Evolutionary conservation across 2,329 filamentous ascomycete genomes (phyloP), one percentile per base, ranked within the genome.

Genomic region (Pseudogymnoascus sp.): DNA sequence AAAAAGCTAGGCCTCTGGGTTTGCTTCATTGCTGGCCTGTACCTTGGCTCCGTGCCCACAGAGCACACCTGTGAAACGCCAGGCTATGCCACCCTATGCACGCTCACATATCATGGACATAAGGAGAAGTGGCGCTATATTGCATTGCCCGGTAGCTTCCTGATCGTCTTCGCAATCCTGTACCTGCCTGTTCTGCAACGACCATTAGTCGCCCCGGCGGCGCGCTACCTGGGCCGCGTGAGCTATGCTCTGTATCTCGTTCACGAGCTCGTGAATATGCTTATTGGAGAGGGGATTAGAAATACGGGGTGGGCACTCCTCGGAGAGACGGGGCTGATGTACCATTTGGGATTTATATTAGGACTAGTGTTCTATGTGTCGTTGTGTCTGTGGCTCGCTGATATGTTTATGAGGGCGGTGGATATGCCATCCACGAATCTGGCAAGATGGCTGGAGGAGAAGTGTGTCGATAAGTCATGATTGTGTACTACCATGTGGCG

Each of bases 161-260:
- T 55, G 8, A 55, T 55, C 5, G 13, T 55, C 12, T 12, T 55
- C 5, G n/a, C n/a, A n/a, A 55, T 55, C 5, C 15, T 55, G 15
- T 55, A 55, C 13, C 48, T 55, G 9, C 48, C 48, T 35, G 13
- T 55, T 55, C 48, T 55, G 12, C 48, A 55, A 33, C 48, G 48
- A 29, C 48, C 48, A 29, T 55, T 55, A 33, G 48, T 55, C 29
- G n/a, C 29, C 48, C 48, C 48, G 48, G 27, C 29, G 48, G 48
- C 48, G 29, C 85, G 86, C 68, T 86, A 85, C 64, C 77, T 88
- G 2, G 86, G 85, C 0, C 79, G 81, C 55, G 78, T 88, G 61
- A 87, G 84, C 0, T 89, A 81, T 69, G 77, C 81, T 1, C 74
- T 89, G 8, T 89, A 89, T 71, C 75, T 88, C 7, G 78, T 87